phyloP scores from a whole-genome alignment of 108 stramenopile species.

The Tribonema minus region DNA sequence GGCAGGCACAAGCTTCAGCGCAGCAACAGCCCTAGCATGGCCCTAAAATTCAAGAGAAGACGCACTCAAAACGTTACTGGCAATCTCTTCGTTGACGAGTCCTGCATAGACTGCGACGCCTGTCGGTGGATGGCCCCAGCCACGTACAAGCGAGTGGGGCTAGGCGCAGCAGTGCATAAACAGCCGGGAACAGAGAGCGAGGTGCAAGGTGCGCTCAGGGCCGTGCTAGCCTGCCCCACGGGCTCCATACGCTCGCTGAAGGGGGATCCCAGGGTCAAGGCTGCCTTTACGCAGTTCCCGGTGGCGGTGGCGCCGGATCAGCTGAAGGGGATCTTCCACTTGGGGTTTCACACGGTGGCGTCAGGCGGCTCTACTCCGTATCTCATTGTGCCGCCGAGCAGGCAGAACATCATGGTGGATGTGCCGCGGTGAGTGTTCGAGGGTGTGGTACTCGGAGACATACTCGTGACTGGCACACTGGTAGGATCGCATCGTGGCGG shows the following conservation, averaged over 20 bases:
- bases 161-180: conserved; percentile 16
- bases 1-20: too few relatives aligned
- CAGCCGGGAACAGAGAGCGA: conserved; percentile 42
- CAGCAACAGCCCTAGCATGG: conserved; percentile 2
- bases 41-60: conserved; percentile 2
- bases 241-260: conserved; percentile 41
- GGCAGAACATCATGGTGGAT: conserved; percentile 48
- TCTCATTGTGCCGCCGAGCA: conserved; percentile 27
- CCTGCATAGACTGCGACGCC: conserved; percentile 51
- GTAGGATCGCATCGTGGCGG: too few relatives aligned
- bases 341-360: conserved; percentile 23
- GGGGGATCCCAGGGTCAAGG: conserved; percentile 19
- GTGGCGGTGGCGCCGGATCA: conserved; percentile 24
- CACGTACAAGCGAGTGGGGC: conserved; percentile 31
- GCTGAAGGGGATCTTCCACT: conserved; percentile 31
- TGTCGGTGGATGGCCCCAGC: conserved; percentile 51
- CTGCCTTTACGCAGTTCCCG: conserved; percentile 27
- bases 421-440: conserved; percentile 15
- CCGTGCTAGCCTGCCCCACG: conserved; percentile 42
- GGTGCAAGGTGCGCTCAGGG: conserved; percentile 3
- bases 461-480: too few relatives aligned
- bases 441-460: neutral
- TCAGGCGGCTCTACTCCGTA: conserved; percentile 42
- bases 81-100: conserved; percentile 46
- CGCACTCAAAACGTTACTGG: conserved; percentile 8